A percentile compares a stretch with the other conserved stretches of the same genome.
These are phyloP conservation scores for Primulina eburnea DNA, from an alignment of 257 asterid species.

Conservation along the genomic window DNA sequence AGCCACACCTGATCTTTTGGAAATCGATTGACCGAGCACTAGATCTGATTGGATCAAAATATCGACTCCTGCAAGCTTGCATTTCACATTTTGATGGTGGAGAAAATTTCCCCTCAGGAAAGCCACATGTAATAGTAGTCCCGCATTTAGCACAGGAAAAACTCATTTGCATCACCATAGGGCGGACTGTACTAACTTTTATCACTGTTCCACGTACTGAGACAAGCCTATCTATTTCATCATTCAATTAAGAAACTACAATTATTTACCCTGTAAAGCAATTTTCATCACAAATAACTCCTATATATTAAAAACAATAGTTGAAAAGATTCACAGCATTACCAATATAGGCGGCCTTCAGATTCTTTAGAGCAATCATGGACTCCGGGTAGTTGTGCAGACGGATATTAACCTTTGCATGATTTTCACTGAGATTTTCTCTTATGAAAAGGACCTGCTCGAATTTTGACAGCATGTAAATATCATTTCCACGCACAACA, in stretches of 20 bases:
- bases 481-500: constrained; percentile 26
- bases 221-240: constrained; percentile 69
- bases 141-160: constrained; percentile 89
- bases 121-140: constrained; percentile 56
- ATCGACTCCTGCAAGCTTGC: constrained; percentile 81
- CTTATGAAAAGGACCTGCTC: constrained; percentile 49
- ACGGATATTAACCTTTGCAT: constrained; percentile 62
- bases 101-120: constrained; percentile 93
- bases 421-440: constrained; percentile 38
- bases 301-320: constrained; percentile 11
- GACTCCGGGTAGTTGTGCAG: constrained; percentile 77
- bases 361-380: constrained; percentile 84
- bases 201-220: constrained; percentile 82
- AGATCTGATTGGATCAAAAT: constrained; percentile 67
- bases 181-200: constrained; percentile 86
- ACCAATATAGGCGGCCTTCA: constrained; percentile 99
- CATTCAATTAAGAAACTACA: constrained; percentile 23
- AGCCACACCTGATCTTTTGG: constrained; percentile 81
- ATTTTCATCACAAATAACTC: constrained; percentile 18
- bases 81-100: constrained; percentile 74
- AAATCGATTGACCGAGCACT: constrained; percentile 73
- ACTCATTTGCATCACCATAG: constrained; percentile 81
- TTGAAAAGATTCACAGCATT: constrained; percentile 22
- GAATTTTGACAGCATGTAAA: constrained; percentile 9
- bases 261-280: constrained; percentile 23